Conservation (phyloP, 306 rosid genomes). For the Fragaria nilgerrensis region DNA sequence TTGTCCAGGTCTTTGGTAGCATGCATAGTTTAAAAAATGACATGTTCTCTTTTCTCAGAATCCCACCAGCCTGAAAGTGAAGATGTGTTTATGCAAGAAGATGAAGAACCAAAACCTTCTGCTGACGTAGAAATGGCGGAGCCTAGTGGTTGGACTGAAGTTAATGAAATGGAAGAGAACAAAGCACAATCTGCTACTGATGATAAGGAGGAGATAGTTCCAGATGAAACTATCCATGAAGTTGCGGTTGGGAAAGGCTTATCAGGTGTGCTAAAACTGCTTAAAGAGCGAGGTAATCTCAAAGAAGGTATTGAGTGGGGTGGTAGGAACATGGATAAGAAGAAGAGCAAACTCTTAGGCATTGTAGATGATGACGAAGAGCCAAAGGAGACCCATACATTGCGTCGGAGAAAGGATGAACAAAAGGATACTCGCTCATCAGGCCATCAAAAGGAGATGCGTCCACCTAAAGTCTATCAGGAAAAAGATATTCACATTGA, state of each 20-base stretch:
- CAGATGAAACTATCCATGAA: conserved; percentile 92
- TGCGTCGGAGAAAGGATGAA: conserved; percentile 8
- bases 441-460: conserved; percentile 26
- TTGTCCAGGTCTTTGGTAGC: not conserved
- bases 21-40: not conserved
- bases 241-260: conserved; percentile 85
- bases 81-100: conserved; percentile 87
- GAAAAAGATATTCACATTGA: conserved; percentile 86
- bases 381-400: conserved; percentile 40
- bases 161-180: conserved; percentile 52
- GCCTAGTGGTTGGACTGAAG: conserved; percentile 91
- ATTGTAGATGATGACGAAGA: conserved; percentile 64
- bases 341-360: conserved; percentile 90
- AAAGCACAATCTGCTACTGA: conserved; percentile 44
- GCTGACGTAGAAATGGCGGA: conserved; percentile 48
- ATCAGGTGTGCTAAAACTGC: conserved; percentile 79
- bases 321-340: conserved; percentile 99
- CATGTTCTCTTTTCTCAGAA: conserved; percentile 49
- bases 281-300: conserved; percentile 88
- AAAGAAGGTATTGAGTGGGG: conserved; percentile 95
- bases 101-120: conserved; percentile 51
- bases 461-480: conserved; percentile 31
- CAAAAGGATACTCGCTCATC: conserved; percentile 42
- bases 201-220: conserved; percentile 56
- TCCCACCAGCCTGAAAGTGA: conserved; percentile 76